Evolutionary conservation across 139 green algal genomes (phyloP), one percentile per base, ranked within the genome.

Genomic region (Coccomyxa sp.): DNA sequence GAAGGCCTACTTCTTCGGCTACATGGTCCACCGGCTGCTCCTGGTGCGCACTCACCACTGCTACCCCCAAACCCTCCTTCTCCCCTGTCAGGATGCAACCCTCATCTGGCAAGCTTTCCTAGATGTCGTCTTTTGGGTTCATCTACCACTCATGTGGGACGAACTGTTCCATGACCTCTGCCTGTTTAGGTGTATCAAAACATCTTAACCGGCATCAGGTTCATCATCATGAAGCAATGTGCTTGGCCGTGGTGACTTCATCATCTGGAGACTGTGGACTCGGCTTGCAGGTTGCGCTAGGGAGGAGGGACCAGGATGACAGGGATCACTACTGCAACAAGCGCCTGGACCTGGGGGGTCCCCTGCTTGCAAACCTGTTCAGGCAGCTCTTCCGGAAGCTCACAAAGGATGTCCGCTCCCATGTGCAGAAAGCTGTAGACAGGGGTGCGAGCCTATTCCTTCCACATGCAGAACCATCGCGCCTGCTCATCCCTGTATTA

Each of bases 281-380:
- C 14, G 10, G 25, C 14, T 25, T 10, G 71, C 71, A 77, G 71
- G 71, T 97, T 63, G 86, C 91, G 0, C 87, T 98, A 79, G 90
- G 89, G 11, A 86, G 93, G 30, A 89, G 90, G 0, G 82, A 90
- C 38, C 91, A 98, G 86, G 96, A 99, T 82, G 96, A 99, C 88
- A 92, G 97, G 10, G 97, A 99, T 86, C 96, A 99, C 92, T 99
- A 99, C 84, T 93, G 91, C 79, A 99, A 99, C 95, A 99, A 99
- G 91, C 92, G 97, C 25, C 89, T 99, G 83, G 96, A 99, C 90
- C 80, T 97, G 87, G 93, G 92, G 1, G 95, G 95, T 23, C 93
- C 93, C 0, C 89, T 98, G 85, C 88, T 98, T 84, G 94, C 95
- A 57, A 87, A 85, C 79, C 91, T 98, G 9, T 98, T 98, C 88